Conservation (phyloP, 768 basidiomycete species). For the Collybia sp. region DNA sequence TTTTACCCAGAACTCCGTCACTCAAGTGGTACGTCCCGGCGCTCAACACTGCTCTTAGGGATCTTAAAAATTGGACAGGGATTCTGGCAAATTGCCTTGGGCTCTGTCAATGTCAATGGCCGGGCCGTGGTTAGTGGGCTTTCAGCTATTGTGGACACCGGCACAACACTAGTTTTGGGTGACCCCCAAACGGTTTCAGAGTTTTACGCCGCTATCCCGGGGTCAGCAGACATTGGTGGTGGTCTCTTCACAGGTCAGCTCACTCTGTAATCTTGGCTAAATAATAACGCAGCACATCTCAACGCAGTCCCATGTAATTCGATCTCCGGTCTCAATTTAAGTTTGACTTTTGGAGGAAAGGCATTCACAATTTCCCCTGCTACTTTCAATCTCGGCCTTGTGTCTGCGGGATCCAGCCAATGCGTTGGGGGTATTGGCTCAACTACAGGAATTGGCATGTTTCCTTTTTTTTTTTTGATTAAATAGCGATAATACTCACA, state of each 20-base stretch:
- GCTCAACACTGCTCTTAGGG: background rate
- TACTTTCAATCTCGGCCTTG: constrained; percentile 35
- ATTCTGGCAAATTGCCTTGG: constrained; percentile 28
- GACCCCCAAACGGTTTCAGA: constrained; percentile 16
- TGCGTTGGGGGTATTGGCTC: constrained; percentile 39
- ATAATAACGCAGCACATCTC: constrained; percentile 2
- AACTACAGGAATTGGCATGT: constrained; percentile 4
- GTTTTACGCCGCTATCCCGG: constrained; percentile 26
- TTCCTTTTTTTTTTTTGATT: background rate
- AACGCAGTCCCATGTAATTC: constrained; percentile 22
- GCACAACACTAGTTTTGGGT: constrained; percentile 36
- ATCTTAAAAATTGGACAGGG: constrained; percentile 10
- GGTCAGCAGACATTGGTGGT: constrained; percentile 19
- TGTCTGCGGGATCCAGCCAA: constrained; percentile 45
- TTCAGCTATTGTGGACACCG: constrained; percentile 33
- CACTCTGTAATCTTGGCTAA: background rate
- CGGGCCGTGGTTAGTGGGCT: constrained; percentile 10
- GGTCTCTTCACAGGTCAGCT: constrained; percentile 25
- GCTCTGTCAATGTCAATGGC: constrained; percentile 22
- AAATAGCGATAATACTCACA: background rate
- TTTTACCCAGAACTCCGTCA: constrained; percentile 33
- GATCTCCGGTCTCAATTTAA: constrained; percentile 22
- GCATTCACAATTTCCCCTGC: constrained; percentile 39
- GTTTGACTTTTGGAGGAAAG: constrained; percentile 27
- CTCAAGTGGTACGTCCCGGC: constrained; percentile 16